Evolutionary conservation across 2,329 filamentous ascomycete genomes (phyloP), one percentile per base, ranked within the genome.

Genomic region (Exophiala viscosa): DNA sequence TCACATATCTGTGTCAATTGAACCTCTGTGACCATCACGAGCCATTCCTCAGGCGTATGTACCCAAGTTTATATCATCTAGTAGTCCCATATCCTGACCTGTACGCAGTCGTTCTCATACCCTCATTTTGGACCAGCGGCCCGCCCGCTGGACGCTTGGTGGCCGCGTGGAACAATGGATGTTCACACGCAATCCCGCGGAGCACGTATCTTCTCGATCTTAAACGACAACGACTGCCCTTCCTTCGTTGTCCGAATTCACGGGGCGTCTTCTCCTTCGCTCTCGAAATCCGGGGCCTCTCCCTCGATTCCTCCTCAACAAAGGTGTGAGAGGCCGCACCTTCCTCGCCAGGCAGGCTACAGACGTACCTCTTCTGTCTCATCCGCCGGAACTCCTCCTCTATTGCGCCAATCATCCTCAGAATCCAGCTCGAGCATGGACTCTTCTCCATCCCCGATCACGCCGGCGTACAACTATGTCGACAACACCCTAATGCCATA

Each of bases 201-300:
- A 62, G 50, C 56, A 57, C 59, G 59, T 54, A 50, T 63, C 55
- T 63, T 64, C 60, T 75, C 73, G 28, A 75, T 75, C 58, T 58
- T 75, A 54, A 75, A 75, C 64, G 73, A 75, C 63, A 72, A 75
- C 64, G 71, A 75, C 57, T 69, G 72, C 52, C 73, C 72, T 40
- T 72, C 73, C 20, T 75, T 75, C 62, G 69, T 69, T 33, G 69
- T 74, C 47, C 69, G 70, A 23, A 18, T n/a, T 44, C 69, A 69
- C 31, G 49, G 47, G 48, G 41, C 53, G 33, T 52, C 60, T 49
- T 57, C 58, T 50, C 57, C 56, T 34, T 39, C 51, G 36, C 41
- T 58, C 9, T 42, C 42, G 10, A 44, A 31, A 28, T 28, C 23
- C 23, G 23, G 23, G 8, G 41, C 41, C 47, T 61, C 45, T 46